Evolutionary conservation across 768 basidiomycete genomes (phyloP).

Genomic region (Termitomyces sp.): DNA sequence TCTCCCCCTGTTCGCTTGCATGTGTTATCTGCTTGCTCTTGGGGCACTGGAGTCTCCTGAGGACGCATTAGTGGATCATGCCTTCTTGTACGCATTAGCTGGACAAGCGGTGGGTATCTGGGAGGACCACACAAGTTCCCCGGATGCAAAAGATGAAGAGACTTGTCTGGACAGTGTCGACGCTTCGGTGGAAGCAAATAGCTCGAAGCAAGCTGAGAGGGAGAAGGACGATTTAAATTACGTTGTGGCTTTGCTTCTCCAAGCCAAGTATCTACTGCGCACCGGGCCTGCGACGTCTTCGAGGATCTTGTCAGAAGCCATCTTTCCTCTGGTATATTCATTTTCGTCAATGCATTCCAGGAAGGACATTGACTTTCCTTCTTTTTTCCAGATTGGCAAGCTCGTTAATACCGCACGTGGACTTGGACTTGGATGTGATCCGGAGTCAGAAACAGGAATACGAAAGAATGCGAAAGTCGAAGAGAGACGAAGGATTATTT

Average conservation of each 20-base stretch:
- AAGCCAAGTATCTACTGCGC: constrained; percentile 33
- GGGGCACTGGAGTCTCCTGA: constrained; percentile 31
- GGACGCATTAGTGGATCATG: constrained; percentile 12
- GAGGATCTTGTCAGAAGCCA: constrained; percentile 11
- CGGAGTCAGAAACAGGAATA: constrained; percentile 34
- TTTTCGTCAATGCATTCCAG: neutral
- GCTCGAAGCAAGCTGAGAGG: constrained; percentile 7
- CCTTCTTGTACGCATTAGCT: constrained; percentile 29
- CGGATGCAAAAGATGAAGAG: constrained; percentile 5
- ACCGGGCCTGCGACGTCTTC: neutral
- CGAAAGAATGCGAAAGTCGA: constrained; percentile 5
- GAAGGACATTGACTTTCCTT: neutral
- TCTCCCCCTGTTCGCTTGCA: constrained; percentile 51
- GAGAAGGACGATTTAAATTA: constrained; percentile 41
- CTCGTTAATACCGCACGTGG: constrained; percentile 59
- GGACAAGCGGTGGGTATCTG: constrained; percentile 33
- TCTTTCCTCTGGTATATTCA: constrained; percentile 37
- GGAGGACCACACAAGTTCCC: constrained; percentile 20
- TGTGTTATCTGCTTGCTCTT: constrained; percentile 54
- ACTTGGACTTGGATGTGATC: constrained; percentile 59
- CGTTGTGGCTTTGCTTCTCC: constrained; percentile 52
- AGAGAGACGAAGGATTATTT: constrained; percentile 33
- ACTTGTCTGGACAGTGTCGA: neutral
- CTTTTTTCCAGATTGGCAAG: constrained; percentile 49
- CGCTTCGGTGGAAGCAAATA: constrained; percentile 1